Evolutionary conservation across 345 rosid genomes (phyloP).

Genomic region (Euphorbia pulcherrima): DNA sequence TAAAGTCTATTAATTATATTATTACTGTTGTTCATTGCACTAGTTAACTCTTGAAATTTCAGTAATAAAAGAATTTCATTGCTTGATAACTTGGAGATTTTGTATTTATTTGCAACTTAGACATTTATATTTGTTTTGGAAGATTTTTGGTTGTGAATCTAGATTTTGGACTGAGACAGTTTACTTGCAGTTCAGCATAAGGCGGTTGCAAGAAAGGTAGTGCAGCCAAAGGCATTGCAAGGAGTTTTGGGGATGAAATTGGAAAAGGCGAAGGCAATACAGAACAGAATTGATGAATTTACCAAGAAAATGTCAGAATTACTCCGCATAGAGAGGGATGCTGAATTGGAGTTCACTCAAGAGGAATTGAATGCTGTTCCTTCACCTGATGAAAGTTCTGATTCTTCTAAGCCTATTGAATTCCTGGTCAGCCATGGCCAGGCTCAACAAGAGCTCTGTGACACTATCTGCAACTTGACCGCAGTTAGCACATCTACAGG

Average conservation of each 20-base stretch:
- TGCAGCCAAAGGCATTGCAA: conserved; percentile 58
- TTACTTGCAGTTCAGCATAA: conserved; percentile 79
- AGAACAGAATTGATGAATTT: conserved; percentile 67
- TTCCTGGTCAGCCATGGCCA: conserved; percentile 93
- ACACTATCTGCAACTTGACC: conserved; percentile 85
- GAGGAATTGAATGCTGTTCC: conserved; percentile 91
- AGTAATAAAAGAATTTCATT: background rate
- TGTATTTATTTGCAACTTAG: background rate
- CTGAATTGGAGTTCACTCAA: conserved; percentile 88
- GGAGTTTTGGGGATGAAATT: conserved; percentile 84
- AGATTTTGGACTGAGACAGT: conserved; percentile 25
- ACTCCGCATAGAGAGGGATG: conserved; percentile 85
- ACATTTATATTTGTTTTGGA: background rate
- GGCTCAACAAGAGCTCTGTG: conserved; percentile 92
- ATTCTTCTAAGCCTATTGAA: conserved; percentile 69
- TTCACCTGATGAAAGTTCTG: conserved; percentile 65
- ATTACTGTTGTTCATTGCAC: background rate
- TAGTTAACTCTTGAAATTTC: background rate
- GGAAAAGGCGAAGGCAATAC: conserved; percentile 69
- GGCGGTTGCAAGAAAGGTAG: conserved; percentile 64
- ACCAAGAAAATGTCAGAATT: conserved; percentile 68
- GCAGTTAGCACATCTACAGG: conserved; percentile 89
- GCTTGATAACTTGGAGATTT: background rate
- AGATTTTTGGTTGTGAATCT: conserved; percentile 11
- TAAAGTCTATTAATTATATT: background rate